Percentiles rank a stretch among this genome's conserved stretches.
Conservation (phyloP, 179 eudicot genomes). For the Beta corolliflora region DNA sequence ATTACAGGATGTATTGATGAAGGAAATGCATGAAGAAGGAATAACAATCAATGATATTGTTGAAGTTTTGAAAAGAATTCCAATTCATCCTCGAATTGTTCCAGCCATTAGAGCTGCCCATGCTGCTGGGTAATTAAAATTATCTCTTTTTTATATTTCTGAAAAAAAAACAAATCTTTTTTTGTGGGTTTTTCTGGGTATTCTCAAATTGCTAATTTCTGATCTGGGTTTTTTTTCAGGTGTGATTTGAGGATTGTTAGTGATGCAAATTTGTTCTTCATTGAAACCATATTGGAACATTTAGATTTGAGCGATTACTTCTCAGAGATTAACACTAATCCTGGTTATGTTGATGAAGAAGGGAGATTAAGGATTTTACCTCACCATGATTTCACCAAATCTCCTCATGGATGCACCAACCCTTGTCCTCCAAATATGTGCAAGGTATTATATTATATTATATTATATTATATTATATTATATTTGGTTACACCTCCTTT, state of each 20-base stretch:
- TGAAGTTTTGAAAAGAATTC: slow-evolving; percentile 54
- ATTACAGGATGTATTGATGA: slow-evolving; percentile 72
- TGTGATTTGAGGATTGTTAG: slow-evolving; percentile 88
- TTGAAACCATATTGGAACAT: slow-evolving; percentile 67
- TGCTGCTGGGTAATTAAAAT: slow-evolving; percentile 59
- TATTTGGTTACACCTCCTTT: no score
- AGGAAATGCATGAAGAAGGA: slow-evolving; percentile 64
- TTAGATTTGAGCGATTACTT: slow-evolving; percentile 57
- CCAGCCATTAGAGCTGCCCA: slow-evolving; percentile 72
- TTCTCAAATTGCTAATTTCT: neutral
- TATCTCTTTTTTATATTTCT: neutral
- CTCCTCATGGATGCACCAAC: slow-evolving; percentile 60
- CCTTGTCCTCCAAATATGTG: slow-evolving; percentile 94
- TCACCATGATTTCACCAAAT: slow-evolving; percentile 53
- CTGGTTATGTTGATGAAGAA: slow-evolving; percentile 59
- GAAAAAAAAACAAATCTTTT: neutral
- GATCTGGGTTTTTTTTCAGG: slow-evolving; percentile 31
- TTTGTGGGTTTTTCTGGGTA: neutral
- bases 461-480: neutral
- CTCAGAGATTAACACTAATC: slow-evolving; percentile 76
- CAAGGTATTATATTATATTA: no score
- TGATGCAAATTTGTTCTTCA: slow-evolving; percentile 76
- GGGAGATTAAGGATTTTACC: slow-evolving; percentile 72
- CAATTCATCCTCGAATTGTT: slow-evolving; percentile 71
- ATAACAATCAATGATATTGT: slow-evolving; percentile 58